phyloP scores from a whole-genome alignment of 1,139 yeast genomes.

The Williopsis jadinii region DNA sequence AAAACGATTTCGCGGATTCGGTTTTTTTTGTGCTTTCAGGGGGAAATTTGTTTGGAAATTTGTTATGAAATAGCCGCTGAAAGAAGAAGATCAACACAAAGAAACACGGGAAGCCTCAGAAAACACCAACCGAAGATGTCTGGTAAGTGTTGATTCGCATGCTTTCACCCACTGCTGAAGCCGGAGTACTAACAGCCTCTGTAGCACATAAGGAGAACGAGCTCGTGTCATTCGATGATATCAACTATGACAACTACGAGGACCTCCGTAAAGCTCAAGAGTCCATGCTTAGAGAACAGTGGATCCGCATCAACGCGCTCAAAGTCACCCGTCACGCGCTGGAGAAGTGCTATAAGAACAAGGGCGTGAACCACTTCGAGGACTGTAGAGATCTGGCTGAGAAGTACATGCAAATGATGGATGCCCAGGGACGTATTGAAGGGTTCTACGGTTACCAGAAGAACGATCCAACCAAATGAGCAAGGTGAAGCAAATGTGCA shows the following conservation, averaged over 20 bases:
- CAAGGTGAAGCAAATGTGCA: too few species aligned
- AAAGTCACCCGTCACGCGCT: constrained; percentile 68
- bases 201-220: constrained; percentile 57
- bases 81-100: too few species aligned
- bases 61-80: too few species aligned
- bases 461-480: constrained; percentile 72
- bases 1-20: too few species aligned
- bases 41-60: too few species aligned
- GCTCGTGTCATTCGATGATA: constrained; percentile 76
- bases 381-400: constrained; percentile 76
- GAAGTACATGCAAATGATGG: constrained; percentile 72
- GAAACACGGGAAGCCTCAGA: too few species aligned
- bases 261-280: constrained; percentile 69
- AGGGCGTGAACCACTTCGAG: constrained; percentile 69
- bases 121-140: too few species aligned
- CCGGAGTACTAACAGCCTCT: too few species aligned
- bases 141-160: too few species aligned
- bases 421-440: constrained; percentile 49
- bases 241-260: constrained; percentile 61
- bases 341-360: constrained; percentile 52
- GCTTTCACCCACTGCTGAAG: too few species aligned
- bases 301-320: constrained; percentile 64
- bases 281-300: constrained; percentile 74
- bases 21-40: too few species aligned
- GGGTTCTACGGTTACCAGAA: constrained; percentile 81